Percentiles rank a stretch among this genome's conserved stretches.
Evolutionary conservation across 2,329 filamentous ascomycete genomes (phyloP).

Genomic region (Aspergillus eucalypticola): DNA sequence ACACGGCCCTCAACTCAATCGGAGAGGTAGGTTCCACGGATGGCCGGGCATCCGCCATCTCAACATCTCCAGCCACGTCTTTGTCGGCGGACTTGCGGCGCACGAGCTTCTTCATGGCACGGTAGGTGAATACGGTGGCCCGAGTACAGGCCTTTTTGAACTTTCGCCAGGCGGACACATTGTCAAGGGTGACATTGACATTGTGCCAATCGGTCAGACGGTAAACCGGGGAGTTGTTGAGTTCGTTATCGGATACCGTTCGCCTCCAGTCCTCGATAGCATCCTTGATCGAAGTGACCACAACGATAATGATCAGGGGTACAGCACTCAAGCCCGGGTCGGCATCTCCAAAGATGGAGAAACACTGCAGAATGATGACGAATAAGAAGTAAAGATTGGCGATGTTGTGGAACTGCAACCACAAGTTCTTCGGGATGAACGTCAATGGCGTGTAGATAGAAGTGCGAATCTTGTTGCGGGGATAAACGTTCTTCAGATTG

Average conservation of each 20-base stretch:
- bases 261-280: constrained; percentile 7
- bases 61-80: constrained; percentile 2
- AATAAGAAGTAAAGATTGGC: constrained; percentile 8
- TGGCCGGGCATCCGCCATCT: constrained; percentile 4
- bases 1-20: constrained; percentile 5
- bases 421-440: constrained; percentile 5
- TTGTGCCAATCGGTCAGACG: constrained; percentile 7
- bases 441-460: constrained; percentile 6
- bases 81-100: constrained; percentile 1
- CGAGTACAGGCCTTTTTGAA: constrained; percentile 9
- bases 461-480: constrained; percentile 7
- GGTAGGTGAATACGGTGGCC: not conserved
- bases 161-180: constrained; percentile 5
- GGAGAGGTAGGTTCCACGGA: constrained; percentile 1
- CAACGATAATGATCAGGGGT: constrained; percentile 6
- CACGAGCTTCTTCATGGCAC: not conserved
- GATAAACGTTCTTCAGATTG: constrained; percentile 7
- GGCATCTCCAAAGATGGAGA: constrained; percentile 4
- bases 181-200: constrained; percentile 4
- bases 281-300: constrained; percentile 7
- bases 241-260: constrained; percentile 6
- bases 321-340: constrained; percentile 5
- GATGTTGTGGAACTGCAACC: constrained; percentile 8
- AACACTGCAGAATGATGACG: constrained; percentile 8
- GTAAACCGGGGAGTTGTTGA: constrained; percentile 6